Evolutionary conservation across 805 yeast genomes (phyloP), one percentile per base, ranked within the genome.

Genomic region (Candida methanosorbosa): DNA sequence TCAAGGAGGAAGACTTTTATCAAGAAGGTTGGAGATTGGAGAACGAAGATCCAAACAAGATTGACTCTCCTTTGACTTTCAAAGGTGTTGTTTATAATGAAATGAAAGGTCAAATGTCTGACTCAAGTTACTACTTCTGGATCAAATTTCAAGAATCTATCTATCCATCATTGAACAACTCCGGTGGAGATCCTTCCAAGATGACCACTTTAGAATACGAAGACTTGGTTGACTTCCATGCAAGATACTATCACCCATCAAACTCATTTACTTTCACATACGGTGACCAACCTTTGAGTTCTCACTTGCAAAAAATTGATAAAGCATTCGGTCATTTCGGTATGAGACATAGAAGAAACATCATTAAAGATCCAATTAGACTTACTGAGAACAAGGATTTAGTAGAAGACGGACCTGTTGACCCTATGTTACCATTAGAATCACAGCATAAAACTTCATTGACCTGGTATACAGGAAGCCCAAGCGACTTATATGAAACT

Each of bases 1-100:
- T 92, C 38, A 70, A 81, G 22, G 70, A 73, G 41, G 79, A 78
- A 37, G 97, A 92, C 57, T 92, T 92, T 53, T 68, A 68, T 42
- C 98, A 92, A 62, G 98, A 92, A 61, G 98, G 98, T 25, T 92
- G 98, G 98, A 76, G 98, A 52, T 62, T 92, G 27, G 98, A 92
- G 56, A 75, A 85, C 44, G 72, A 71, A 35, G 68, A 66, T 35
- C 57, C 76, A 5, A 56, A 67, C 6, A 87, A 88, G 51, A 61
- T 63, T 13, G 39, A 47, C 0, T 68, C 84, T 12, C 82, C 85
- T 1, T 52, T 92, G 28, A 65, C 64, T 4, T 85, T 86, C 57
- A 92, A 92, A 57, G 98, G 98, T 30, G 98, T 92, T 23, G 98
- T 92, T 3, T 92, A 83, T 56, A 92, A 92, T 54, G 98, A 92